Evolutionary conservation across 2,329 filamentous ascomycete species (phyloP).

Genomic region (Cordyceps sp.): DNA sequence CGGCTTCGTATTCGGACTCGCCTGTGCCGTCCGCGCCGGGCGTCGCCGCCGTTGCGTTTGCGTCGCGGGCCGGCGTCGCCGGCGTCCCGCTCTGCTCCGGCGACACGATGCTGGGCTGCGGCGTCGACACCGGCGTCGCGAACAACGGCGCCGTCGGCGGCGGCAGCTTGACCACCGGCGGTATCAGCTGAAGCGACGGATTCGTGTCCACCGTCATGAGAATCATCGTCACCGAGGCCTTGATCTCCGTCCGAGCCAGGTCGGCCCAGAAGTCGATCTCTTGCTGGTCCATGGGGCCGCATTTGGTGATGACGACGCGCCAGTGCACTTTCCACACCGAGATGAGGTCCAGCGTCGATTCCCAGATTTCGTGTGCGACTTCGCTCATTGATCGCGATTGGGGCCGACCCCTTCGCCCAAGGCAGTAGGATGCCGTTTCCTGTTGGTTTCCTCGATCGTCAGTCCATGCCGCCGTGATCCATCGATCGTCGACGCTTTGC

Average conservation of each 20-base stretch:
- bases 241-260: slow-evolving; percentile 33
- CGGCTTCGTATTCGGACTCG: slow-evolving; percentile 37
- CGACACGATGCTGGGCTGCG: slow-evolving; percentile 40
- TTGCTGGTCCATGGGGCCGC: slow-evolving; percentile 47
- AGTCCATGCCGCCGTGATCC: slow-evolving; percentile 69
- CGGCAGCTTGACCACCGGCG: slow-evolving; percentile 33
- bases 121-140: slow-evolving; percentile 53
- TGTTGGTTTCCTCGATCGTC: slow-evolving; percentile 62
- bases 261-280: slow-evolving; percentile 46
- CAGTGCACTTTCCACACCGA: slow-evolving; percentile 55
- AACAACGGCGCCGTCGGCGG: slow-evolving; percentile 28
- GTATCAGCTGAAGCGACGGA: slow-evolving; percentile 46
- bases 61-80: slow-evolving; percentile 26
- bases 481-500: slow-evolving; percentile 56
- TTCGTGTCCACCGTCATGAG: slow-evolving; percentile 49
- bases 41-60: slow-evolving; percentile 23
- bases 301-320: slow-evolving; percentile 61
- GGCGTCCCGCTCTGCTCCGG: slow-evolving; percentile 40
- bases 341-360: slow-evolving; percentile 58
- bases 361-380: slow-evolving; percentile 62
- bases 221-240: slow-evolving; percentile 35
- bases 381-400: slow-evolving; percentile 38
- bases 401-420: slow-evolving; percentile 40
- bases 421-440: slow-evolving; percentile 55
- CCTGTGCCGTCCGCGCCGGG: slow-evolving; percentile 24